These are phyloP conservation scores for Plasmodium vinckei DNA, from an alignment of 169 alveolate genomes.

Conservation along the genomic window DNA sequence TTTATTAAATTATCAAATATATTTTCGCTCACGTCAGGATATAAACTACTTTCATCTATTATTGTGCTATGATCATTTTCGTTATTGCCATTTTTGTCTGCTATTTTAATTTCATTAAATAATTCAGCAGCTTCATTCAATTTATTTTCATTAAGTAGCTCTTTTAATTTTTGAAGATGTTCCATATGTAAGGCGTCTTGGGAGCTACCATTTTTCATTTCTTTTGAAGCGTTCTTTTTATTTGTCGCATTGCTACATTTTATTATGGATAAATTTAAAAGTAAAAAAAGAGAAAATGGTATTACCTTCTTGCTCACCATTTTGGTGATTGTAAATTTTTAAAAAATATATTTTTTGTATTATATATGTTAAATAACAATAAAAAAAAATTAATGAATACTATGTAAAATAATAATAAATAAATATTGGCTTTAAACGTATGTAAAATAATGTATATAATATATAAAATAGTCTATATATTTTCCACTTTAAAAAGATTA, in stretches of 20 bases:
- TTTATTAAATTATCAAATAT: slow-evolving; percentile 51
- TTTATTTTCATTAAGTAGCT: slow-evolving; percentile 42
- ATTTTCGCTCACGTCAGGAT: background rate
- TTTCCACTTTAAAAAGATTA: too few relatives aligned
- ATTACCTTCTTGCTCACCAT: slow-evolving; percentile 1
- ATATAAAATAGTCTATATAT: too few relatives aligned
- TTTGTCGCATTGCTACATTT: background rate
- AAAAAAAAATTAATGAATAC: too few relatives aligned
- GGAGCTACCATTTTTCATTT: background rate
- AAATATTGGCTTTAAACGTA: too few relatives aligned
- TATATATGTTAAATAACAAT: too few relatives aligned
- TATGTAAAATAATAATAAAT: too few relatives aligned
- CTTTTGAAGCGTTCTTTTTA: slow-evolving; percentile 15
- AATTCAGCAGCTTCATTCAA: slow-evolving; percentile 35
- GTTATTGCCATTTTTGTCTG: background rate
- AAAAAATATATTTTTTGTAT: too few relatives aligned
- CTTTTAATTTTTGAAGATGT: slow-evolving; percentile 38
- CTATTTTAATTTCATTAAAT: slow-evolving; percentile 39
- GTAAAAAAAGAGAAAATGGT: background rate
- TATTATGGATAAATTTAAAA: slow-evolving; percentile 5
- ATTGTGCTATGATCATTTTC: background rate
- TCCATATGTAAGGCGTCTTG: background rate
- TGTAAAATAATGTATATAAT: too few relatives aligned
- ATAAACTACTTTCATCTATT: slow-evolving; percentile 11
- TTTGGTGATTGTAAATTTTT: background rate